Percentiles rank a stretch among this genome's conserved stretches.
These are phyloP conservation scores for Acacia confusa DNA, from an alignment of 306 rosid species.

Conservation along the genomic window DNA sequence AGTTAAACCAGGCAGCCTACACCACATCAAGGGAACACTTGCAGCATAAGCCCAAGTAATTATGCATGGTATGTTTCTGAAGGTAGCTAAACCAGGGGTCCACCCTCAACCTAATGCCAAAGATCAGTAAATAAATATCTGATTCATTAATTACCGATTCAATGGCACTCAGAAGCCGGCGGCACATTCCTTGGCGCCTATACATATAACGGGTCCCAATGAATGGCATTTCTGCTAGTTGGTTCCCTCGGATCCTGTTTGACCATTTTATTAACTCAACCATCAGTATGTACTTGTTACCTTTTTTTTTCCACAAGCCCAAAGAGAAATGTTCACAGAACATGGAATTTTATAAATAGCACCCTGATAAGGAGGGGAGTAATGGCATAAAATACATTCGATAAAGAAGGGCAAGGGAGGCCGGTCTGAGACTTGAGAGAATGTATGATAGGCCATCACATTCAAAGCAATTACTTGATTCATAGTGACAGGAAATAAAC, in stretches of 20 bases:
- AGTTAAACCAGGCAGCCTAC: neutral
- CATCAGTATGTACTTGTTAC: conserved; percentile 8
- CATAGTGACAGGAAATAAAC: neutral
- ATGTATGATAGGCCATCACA: neutral
- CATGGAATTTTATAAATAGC: neutral
- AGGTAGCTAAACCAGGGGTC: neutral
- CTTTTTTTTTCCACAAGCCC: neutral
- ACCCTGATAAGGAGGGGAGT: neutral
- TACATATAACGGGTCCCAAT: conserved; percentile 59
- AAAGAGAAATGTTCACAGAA: neutral
- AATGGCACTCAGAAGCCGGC: conserved; percentile 52
- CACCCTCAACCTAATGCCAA: neutral
- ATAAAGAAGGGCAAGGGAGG: neutral
- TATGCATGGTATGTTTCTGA: neutral
- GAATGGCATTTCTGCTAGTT: conserved; percentile 82
- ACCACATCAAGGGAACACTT: neutral
- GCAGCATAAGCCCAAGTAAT: neutral
- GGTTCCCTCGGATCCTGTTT: conserved; percentile 67
- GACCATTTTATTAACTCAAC: conserved; percentile 25
- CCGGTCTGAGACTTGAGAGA: neutral
- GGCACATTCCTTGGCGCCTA: conserved; percentile 75
- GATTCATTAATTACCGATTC: conserved; percentile 55
- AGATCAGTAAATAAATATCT: conserved; percentile 3
- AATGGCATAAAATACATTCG: neutral
- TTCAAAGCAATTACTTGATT: neutral